Percentiles rank a stretch among this genome's conserved stretches.
These are phyloP conservation scores for Polygonum maritimum DNA, from an alignment of 148 eudicot genomes.

Conservation along the genomic window DNA sequence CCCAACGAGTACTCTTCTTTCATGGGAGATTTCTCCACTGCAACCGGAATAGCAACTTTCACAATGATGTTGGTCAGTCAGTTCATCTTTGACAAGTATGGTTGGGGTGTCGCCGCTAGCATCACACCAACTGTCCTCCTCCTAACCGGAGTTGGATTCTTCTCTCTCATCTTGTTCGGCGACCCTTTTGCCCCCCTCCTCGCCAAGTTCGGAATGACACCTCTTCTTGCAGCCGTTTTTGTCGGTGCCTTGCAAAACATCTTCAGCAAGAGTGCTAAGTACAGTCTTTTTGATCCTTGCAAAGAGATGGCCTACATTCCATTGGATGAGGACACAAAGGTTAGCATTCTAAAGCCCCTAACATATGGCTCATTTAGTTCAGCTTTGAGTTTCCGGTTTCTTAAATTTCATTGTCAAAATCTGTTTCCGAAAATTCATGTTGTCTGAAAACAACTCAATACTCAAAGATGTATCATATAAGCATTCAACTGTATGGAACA, in stretches of 20 bases:
- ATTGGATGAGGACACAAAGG: slow-evolving; percentile 98
- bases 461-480: no score
- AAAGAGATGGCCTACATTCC: slow-evolving; percentile 99
- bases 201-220: slow-evolving; percentile 74
- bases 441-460: no score
- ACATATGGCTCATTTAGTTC: no score
- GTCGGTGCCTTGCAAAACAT: slow-evolving; percentile 98
- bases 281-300: slow-evolving; percentile 98
- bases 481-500: no score
- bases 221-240: slow-evolving; percentile 93
- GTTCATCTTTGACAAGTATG: slow-evolving; percentile 88
- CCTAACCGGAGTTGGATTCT: slow-evolving; percentile 85
- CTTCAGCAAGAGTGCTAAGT: slow-evolving; percentile 98
- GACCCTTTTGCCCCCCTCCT: slow-evolving; percentile 61
- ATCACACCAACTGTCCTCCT: slow-evolving; percentile 95
- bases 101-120: slow-evolving; percentile 97
- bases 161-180: slow-evolving; percentile 81
- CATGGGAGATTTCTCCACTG: slow-evolving; percentile 99
- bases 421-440: no score
- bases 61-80: slow-evolving; percentile 94
- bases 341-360: slow-evolving; percentile 7
- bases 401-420: no score
- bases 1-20: slow-evolving; percentile 95
- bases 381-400: background rate
- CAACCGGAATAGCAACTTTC: slow-evolving; percentile 89